A percentile compares a stretch with the other conserved stretches of the same genome.
These are phyloP conservation scores for Cyberlindnera americana DNA, from an alignment of 805 yeast genomes.

Conservation along the genomic window DNA sequence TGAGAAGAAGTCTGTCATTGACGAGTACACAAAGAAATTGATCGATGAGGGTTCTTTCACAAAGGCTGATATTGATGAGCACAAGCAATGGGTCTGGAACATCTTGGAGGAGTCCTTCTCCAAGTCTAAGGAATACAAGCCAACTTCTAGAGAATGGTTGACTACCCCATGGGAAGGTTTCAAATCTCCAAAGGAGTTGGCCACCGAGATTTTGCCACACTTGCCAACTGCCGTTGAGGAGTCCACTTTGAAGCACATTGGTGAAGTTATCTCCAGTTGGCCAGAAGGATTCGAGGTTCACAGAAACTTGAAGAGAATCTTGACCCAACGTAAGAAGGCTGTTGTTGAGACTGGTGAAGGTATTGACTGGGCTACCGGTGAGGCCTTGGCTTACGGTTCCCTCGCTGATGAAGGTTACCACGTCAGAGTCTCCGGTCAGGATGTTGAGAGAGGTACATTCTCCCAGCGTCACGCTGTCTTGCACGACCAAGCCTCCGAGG, in stretches of 20 bases:
- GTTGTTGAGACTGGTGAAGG: slow-evolving; percentile 86
- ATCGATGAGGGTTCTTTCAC: slow-evolving; percentile 86
- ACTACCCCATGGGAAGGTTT: slow-evolving; percentile 99
- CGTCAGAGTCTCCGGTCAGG: slow-evolving; percentile 98
- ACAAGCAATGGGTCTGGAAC: slow-evolving; percentile 97
- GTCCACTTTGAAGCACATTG: slow-evolving; percentile 68
- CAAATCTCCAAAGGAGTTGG: slow-evolving; percentile 95
- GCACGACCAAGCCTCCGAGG: slow-evolving; percentile 90
- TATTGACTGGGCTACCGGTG: slow-evolving; percentile 99
- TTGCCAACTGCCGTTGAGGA: slow-evolving; percentile 90
- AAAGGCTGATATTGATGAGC: slow-evolving; percentile 86
- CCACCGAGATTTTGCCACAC: slow-evolving; percentile 93
- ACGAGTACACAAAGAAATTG: slow-evolving; percentile 77
- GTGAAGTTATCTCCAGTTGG: slow-evolving; percentile 72
- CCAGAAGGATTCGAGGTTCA: slow-evolving; percentile 89
- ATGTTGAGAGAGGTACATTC: slow-evolving; percentile 99
- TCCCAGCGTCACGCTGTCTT: slow-evolving; percentile 98
- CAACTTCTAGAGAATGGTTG: slow-evolving; percentile 95
- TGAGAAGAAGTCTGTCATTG: slow-evolving; percentile 83
- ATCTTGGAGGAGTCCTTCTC: slow-evolving; percentile 84
- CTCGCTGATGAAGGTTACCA: slow-evolving; percentile 90
- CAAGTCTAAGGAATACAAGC: slow-evolving; percentile 85
- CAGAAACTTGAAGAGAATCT: slow-evolving; percentile 92
- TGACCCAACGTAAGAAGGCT: slow-evolving; percentile 81
- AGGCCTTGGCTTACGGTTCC: slow-evolving; percentile 96